Conservation (phyloP, 2,329 filamentous ascomycete species). For the Paraphaeosphaeria minitans region DNA sequence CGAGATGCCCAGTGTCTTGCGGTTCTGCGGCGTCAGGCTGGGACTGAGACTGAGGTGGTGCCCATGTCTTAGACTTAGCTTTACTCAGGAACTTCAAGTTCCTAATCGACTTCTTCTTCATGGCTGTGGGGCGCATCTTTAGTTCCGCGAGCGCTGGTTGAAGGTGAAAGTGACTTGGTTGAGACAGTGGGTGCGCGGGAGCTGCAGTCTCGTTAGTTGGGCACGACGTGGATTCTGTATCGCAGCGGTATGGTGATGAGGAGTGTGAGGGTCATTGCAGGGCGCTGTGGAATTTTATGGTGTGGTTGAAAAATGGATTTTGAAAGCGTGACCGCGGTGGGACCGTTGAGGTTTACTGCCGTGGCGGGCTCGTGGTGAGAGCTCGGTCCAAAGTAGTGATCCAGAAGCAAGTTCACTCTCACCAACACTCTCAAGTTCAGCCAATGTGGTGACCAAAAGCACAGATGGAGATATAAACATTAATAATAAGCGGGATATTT, state of each 20-base stretch:
- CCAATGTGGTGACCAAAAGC: background rate
- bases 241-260: background rate
- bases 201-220: background rate
- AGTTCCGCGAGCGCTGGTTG: background rate
- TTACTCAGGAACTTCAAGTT: background rate
- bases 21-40: background rate
- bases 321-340: background rate
- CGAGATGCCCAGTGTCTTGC: background rate
- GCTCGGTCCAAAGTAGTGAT: background rate
- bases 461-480: background rate
- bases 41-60: background rate
- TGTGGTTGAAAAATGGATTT: background rate
- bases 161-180: background rate
- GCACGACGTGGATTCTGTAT: background rate
- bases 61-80: background rate
- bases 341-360: background rate
- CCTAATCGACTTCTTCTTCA: background rate
- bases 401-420: background rate
- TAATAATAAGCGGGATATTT: slow-evolving; percentile 1
- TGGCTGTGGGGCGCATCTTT: background rate
- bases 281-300: background rate
- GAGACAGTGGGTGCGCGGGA: background rate
- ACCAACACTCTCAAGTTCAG: background rate
- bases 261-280: background rate
- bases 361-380: background rate